phyloP scores from a whole-genome alignment of 2,329 filamentous ascomycete species.

The Colletotrichum sojae region DNA sequence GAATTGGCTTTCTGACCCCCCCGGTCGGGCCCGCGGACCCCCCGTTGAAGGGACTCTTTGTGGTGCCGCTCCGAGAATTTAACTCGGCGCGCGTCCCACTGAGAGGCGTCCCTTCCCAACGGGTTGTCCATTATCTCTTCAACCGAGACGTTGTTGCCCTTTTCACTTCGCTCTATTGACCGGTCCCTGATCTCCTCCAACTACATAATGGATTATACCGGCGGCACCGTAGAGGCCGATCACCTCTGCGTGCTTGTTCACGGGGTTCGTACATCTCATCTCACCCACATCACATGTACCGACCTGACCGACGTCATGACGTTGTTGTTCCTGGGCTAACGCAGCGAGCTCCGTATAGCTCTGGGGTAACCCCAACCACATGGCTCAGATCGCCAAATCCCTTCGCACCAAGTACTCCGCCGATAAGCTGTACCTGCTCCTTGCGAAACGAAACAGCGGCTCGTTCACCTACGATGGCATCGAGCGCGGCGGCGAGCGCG shows the following conservation, averaged over 20 bases:
- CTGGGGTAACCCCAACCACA: constrained; percentile 85
- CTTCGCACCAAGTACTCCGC: constrained; percentile 73
- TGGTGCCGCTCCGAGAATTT: constrained; percentile 38
- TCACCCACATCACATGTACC: neutral
- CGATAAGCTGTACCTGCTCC: constrained; percentile 77
- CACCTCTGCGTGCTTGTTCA: constrained; percentile 86
- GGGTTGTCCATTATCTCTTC: neutral
- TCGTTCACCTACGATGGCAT: constrained; percentile 81
- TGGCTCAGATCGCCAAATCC: constrained; percentile 76
- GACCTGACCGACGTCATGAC: constrained; percentile 39
- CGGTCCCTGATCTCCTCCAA: constrained; percentile 50
- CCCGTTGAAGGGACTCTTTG: constrained; percentile 38
- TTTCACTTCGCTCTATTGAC: constrained; percentile 51
- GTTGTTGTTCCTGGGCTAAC: constrained; percentile 43
- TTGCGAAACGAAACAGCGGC: constrained; percentile 80
- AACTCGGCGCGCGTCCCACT: constrained; percentile 38
- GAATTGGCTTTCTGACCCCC: constrained; percentile 8
- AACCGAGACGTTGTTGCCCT: constrained; percentile 44
- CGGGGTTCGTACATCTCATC: constrained; percentile 67
- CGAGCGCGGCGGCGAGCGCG: constrained; percentile 76
- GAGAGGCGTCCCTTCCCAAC: constrained; percentile 24
- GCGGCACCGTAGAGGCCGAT: constrained; percentile 69
- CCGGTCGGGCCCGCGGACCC: constrained; percentile 35
- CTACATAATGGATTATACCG: constrained; percentile 62
- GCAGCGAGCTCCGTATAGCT: constrained; percentile 60